Evolutionary conservation across 257 asterid species (phyloP).

Genomic region (Catharanthus roseus): DNA sequence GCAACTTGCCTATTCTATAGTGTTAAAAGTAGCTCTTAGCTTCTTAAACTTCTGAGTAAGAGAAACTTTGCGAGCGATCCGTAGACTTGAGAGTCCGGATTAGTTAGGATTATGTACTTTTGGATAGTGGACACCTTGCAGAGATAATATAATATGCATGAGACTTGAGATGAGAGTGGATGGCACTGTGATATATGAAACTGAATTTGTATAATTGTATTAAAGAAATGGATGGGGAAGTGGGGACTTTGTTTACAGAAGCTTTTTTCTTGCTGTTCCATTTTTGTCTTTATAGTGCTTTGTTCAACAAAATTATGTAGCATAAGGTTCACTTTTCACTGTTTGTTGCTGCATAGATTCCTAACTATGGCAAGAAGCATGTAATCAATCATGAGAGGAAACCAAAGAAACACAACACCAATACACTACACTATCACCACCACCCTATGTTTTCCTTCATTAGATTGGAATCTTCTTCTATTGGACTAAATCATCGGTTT

Average conservation of each 20-base stretch:
- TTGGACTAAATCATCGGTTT: conserved; percentile 28
- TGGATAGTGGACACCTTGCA: too few relatives aligned
- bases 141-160: too few relatives aligned
- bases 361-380: conserved; percentile 20
- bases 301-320: conserved; percentile 25
- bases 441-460: conserved; percentile 21
- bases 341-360: conserved; percentile 38
- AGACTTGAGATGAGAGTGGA: conserved; percentile 11
- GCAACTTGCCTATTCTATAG: conserved; percentile 17
- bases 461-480: too few relatives aligned
- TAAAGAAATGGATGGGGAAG: conserved; percentile 15
- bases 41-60: too few relatives aligned
- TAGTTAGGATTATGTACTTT: too few relatives aligned
- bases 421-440: too few relatives aligned
- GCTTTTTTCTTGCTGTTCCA: background rate
- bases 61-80: too few relatives aligned
- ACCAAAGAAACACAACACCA: too few relatives aligned
- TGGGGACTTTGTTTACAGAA: conserved; percentile 13
- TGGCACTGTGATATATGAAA: conserved; percentile 17
- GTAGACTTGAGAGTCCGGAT: too few relatives aligned
- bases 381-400: conserved; percentile 36
- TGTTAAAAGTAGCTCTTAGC: too few relatives aligned
- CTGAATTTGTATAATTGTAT: background rate
- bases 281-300: conserved; percentile 21
- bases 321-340: conserved; percentile 38